Base-by-base conservation (phyloP, 1,139 yeast genomes). In the Pichia sp. region DNA sequence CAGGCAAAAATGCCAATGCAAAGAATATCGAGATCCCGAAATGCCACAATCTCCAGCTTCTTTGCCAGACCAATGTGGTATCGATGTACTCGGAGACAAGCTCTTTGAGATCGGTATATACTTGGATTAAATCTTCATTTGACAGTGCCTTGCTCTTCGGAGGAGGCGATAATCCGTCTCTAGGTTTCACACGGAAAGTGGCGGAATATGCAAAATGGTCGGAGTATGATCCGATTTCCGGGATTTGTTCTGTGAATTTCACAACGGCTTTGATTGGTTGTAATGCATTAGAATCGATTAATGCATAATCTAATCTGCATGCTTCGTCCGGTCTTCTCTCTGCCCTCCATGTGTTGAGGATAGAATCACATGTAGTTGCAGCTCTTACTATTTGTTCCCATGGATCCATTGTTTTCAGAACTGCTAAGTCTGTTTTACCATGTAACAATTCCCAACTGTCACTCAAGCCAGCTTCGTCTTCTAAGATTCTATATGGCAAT, bases 171-270 rank as follows among this genome's bases (percentile, higher is more conserved):
- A 12, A 20, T 22, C 22, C 42, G 3, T 18, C 38, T 3, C 34
- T 37, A 1, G 37, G 24, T 12, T 30, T 39, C 4, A 50, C 14
- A 47, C 65, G 61, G 35, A 83, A 63, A 17, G 79, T 78, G 17
- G 88, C 83, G 30, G 79, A 71, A 59, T 90, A 86, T 0, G 93
- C 99, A 72, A 94, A 93, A 70, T 93, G 99, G 62, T 93, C 99
- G 0, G 96, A 89, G 56, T 79, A 84, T 5, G 96, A 85, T 8
- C 87, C 83, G 14, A 79, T 67, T 1, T 70, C 69, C 0, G 86
- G 83, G 12, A 88, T 69, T 19, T 64, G 61, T 41, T 88, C 96
- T 0, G 89, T 82, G 61, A 91, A 90, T 31, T 75, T 74, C 2
- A 90, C 96, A 12, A 73, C 66, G 0, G 94, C 90, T 19, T 72